phyloP scores from a whole-genome alignment of 2,329 filamentous ascomycete genomes.

The Penicillium sp. region DNA sequence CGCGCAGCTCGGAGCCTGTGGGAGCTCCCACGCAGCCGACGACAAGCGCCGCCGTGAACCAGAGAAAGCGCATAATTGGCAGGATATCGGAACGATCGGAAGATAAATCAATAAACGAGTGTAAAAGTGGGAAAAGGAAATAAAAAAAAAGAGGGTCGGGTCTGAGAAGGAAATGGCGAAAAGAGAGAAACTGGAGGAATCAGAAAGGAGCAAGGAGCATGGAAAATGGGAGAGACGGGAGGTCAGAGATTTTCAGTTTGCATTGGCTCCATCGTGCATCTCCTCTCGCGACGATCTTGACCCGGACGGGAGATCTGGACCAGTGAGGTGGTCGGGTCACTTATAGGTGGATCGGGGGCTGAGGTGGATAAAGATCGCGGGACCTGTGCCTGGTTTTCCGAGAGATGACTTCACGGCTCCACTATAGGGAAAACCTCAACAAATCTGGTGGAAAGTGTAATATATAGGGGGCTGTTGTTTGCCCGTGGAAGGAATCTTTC shows the following conservation, averaged over 20 bases:
- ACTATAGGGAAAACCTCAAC: neutral
- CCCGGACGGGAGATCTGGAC: neutral
- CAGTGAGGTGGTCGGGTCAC: neutral
- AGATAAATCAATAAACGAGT: neutral
- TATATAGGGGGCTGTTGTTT: too few species aligned
- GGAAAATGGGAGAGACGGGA: neutral
- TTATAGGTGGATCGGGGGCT: neutral
- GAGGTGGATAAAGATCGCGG: conserved; percentile 1
- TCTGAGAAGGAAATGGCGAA: neutral
- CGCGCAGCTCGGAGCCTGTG: neutral
- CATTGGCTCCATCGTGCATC: neutral
- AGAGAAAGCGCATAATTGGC: conserved; percentile 10
- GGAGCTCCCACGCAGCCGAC: conserved; percentile 10
- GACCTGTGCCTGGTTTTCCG: neutral
- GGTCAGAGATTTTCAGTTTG: conserved; percentile 1
- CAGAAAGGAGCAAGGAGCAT: neutral
- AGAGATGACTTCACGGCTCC: neutral
- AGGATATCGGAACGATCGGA: neutral
- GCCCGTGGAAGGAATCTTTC: too few species aligned
- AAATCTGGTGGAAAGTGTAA: too few species aligned
- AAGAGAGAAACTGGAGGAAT: conserved; percentile 3
- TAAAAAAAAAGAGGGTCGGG: neutral
- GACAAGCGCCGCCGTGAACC: conserved; percentile 2
- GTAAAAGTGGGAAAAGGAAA: neutral
- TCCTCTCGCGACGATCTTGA: neutral